A percentile compares a stretch with the other conserved stretches of the same genome.
Conservation (phyloP, 371 early-diverging fungal genomes). For the Paraphysoderma sedebokerense region DNA sequence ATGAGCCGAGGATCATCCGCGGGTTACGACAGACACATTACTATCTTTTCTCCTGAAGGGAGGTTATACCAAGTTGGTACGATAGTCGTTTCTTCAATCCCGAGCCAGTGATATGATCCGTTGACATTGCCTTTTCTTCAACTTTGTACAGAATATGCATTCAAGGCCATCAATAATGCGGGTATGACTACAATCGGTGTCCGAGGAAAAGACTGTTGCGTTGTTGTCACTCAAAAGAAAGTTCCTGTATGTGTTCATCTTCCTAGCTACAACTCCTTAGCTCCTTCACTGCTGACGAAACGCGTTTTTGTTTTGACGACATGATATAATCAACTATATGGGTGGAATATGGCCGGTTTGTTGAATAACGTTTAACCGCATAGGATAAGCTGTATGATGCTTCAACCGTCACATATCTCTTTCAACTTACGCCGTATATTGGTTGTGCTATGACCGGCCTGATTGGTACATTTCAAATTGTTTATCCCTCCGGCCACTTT, state of each 20-base stretch:
- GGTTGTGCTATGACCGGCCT: slow-evolving; percentile 97
- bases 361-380: background rate
- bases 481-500: background rate
- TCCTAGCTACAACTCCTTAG: no score
- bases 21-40: slow-evolving; percentile 96
- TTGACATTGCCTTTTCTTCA: slow-evolving; percentile 1
- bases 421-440: slow-evolving; percentile 78
- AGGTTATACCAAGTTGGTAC: slow-evolving; percentile 96
- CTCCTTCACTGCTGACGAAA: background rate
- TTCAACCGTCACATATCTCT: slow-evolving; percentile 81
- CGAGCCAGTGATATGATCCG: background rate
- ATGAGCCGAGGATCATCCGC: slow-evolving; percentile 61
- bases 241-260: slow-evolving; percentile 65
- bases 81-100: background rate
- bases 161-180: slow-evolving; percentile 93
- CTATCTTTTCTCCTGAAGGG: slow-evolving; percentile 97
- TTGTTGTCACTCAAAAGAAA: slow-evolving; percentile 90
- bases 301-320: no score
- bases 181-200: slow-evolving; percentile 90
- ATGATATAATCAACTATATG: no score
- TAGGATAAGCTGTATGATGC: slow-evolving; percentile 93
- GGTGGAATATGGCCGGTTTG: no score
- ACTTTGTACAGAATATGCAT: slow-evolving; percentile 77
- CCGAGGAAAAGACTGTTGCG: slow-evolving; percentile 81
- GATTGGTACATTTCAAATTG: slow-evolving; percentile 32